Evolutionary conservation across 805 yeast species (phyloP).

Genomic region (Spathaspora arborariae): DNA sequence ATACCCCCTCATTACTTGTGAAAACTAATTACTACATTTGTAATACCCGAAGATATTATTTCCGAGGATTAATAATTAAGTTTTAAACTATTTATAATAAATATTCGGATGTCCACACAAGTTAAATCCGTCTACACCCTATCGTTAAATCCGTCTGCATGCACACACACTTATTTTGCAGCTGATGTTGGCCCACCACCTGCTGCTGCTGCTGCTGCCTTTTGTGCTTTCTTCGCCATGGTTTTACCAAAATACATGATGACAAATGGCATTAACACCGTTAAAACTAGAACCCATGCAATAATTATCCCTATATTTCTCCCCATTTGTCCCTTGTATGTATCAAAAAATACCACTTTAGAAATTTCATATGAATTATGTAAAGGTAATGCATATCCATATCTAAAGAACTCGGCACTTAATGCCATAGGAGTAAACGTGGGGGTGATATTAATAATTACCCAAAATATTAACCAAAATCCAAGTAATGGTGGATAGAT

Average conservation of each 20-base stretch:
- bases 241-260: slow-evolving; percentile 36
- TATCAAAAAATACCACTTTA: slow-evolving; percentile 54
- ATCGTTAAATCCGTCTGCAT: not conserved
- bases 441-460: slow-evolving; percentile 62
- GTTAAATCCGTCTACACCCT: not conserved
- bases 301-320: slow-evolving; percentile 54
- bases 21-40: too few relatives aligned
- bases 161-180: not conserved
- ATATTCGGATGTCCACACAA: not conserved
- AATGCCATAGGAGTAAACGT: slow-evolving; percentile 63
- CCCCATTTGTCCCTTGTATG: slow-evolving; percentile 57
- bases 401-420: slow-evolving; percentile 52
- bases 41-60: too few relatives aligned
- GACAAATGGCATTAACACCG: slow-evolving; percentile 41
- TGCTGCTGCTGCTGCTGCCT: slow-evolving; percentile 8
- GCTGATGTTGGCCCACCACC: too few relatives aligned
- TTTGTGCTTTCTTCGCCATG: slow-evolving; percentile 26
- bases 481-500: slow-evolving; percentile 62
- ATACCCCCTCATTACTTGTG: too few relatives aligned
- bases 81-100: not conserved
- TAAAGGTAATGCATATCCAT: slow-evolving; percentile 67
- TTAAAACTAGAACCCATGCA: slow-evolving; percentile 57
- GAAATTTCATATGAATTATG: slow-evolving; percentile 60
- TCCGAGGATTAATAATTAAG: too few relatives aligned
- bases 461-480: slow-evolving; percentile 70